Evolutionary conservation across 2,329 filamentous ascomycete species (phyloP).

Genomic region (Trichocomaceae sp.): DNA sequence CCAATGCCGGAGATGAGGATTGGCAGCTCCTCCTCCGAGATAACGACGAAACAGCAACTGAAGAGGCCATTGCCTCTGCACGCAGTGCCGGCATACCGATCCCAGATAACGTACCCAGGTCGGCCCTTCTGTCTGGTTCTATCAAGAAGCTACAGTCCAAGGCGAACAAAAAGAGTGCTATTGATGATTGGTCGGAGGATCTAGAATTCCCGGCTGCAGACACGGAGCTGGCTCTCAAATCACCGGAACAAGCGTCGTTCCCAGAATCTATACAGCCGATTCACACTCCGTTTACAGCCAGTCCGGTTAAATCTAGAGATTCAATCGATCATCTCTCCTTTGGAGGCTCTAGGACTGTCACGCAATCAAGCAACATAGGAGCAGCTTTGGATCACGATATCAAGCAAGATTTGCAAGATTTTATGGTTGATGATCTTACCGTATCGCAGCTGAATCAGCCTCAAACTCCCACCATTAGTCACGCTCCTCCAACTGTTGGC

Average conservation of each 20-base stretch:
- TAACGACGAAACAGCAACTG: conserved; percentile 75
- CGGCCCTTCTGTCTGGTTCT: conserved; percentile 82
- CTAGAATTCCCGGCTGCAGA: conserved; percentile 59
- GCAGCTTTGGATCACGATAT: background rate
- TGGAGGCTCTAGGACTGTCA: background rate
- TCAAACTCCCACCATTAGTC: background rate
- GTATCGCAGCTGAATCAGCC: background rate
- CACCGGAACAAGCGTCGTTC: conserved; percentile 54
- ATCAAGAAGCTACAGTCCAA: conserved; percentile 81
- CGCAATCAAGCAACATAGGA: background rate
- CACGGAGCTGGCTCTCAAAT: conserved; percentile 57
- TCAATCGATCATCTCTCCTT: conserved; percentile 8
- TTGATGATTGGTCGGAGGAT: conserved; percentile 78
- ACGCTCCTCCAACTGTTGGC: conserved; percentile 2
- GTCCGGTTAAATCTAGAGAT: conserved; percentile 32
- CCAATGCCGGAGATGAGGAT: conserved; percentile 71
- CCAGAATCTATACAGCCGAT: conserved; percentile 60
- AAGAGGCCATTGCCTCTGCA: conserved; percentile 80
- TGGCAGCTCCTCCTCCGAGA: conserved; percentile 78
- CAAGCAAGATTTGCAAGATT: background rate
- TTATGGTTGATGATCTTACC: conserved; percentile 9
- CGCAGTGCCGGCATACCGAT: conserved; percentile 87
- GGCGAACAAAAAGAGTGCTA: conserved; percentile 64
- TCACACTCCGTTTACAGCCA: conserved; percentile 47
- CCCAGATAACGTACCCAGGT: conserved; percentile 76